phyloP scores from a whole-genome alignment of 805 yeast genomes.

The Ogataea henricii region DNA sequence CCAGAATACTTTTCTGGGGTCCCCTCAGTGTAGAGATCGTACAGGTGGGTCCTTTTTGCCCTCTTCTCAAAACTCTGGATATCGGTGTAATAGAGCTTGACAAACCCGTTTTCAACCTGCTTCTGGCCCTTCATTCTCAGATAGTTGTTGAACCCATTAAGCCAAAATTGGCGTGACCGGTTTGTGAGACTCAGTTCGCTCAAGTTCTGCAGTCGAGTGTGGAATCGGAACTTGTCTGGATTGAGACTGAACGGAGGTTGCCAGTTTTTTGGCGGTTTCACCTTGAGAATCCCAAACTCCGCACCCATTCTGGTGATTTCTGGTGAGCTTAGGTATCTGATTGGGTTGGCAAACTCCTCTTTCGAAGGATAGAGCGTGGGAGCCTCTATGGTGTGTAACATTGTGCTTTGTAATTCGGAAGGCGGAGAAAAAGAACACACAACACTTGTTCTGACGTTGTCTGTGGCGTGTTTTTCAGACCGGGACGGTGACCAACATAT shows the following conservation, averaged over 20 bases:
- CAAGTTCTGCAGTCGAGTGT: constrained; percentile 67
- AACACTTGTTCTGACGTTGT: no score
- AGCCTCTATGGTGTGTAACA: constrained; percentile 38
- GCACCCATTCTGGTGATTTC: constrained; percentile 45
- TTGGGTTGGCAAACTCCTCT: constrained; percentile 51
- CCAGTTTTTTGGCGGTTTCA: constrained; percentile 56
- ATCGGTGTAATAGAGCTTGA: constrained; percentile 10
- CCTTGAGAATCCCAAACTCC: constrained; percentile 52
- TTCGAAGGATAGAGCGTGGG: constrained; percentile 49
- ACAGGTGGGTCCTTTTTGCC: constrained; percentile 29
- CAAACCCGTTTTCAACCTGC: constrained; percentile 19
- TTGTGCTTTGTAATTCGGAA: no score
- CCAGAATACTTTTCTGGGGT: constrained; percentile 7
- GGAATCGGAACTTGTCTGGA: constrained; percentile 55
- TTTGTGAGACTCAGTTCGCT: constrained; percentile 64
- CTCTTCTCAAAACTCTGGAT: not conserved
- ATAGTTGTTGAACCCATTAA: constrained; percentile 60
- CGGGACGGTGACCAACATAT: no score
- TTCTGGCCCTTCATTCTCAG: constrained; percentile 44
- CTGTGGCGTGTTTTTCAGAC: no score
- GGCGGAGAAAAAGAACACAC: no score
- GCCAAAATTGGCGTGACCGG: constrained; percentile 63
- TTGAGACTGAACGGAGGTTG: constrained; percentile 58
- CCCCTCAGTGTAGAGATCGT: constrained; percentile 31
- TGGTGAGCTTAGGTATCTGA: constrained; percentile 45